Percentiles rank a stretch among this genome's conserved stretches.
Conservation (phyloP, 2,329 filamentous ascomycete genomes). For the Nemania sp. region DNA sequence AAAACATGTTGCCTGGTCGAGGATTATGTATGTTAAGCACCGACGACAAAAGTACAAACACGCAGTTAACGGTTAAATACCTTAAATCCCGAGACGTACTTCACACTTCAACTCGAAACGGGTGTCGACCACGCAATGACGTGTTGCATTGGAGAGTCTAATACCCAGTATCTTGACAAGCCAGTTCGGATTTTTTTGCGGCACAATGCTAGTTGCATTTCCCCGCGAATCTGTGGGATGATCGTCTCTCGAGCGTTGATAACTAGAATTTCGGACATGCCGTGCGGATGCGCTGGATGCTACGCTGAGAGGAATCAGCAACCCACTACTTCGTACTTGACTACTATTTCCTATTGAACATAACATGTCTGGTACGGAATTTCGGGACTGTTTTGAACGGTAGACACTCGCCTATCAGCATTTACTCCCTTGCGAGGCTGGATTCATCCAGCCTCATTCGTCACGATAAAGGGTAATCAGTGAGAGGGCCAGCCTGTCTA, state of each 20-base stretch:
- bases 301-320: neutral
- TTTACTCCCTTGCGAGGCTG: slow-evolving; percentile 1
- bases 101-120: neutral
- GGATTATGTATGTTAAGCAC: neutral
- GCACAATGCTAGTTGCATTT: neutral
- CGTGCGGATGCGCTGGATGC: slow-evolving; percentile 4
- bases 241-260: slow-evolving; percentile 12
- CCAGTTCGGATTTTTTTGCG: neutral
- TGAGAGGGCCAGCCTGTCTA: slow-evolving; percentile 5
- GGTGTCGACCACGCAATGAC: neutral
- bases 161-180: neutral
- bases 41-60: neutral
- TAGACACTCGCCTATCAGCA: slow-evolving; percentile 3
- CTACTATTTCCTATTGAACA: slow-evolving; percentile 2
- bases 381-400: slow-evolving; percentile 17
- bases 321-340: neutral
- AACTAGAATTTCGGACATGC: slow-evolving; percentile 15
- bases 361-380: slow-evolving; percentile 3
- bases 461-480: neutral
- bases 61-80: no score
- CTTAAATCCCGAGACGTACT: no score
- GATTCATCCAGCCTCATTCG: neutral
- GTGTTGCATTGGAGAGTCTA: neutral
- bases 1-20: no score
- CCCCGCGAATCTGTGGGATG: neutral